phyloP scores from a whole-genome alignment of 208 protist genomes.

The Borovskyia barvae region DNA sequence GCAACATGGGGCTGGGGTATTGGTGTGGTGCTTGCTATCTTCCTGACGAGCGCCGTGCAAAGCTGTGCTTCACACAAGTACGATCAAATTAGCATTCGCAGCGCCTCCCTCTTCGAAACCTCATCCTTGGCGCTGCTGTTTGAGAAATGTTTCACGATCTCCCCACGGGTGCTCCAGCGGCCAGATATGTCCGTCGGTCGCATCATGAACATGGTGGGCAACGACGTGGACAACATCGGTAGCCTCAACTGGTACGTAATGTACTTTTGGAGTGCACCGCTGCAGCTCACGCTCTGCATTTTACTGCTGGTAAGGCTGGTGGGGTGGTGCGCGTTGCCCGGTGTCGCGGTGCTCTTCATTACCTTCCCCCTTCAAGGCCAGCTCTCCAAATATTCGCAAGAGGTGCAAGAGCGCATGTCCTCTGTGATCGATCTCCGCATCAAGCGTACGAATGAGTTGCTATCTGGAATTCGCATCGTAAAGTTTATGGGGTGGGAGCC shows the following conservation, averaged over 20 bases:
- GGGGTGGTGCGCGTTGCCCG: conserved; percentile 59
- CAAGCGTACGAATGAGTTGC: conserved; percentile 81
- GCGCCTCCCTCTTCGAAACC: conserved; percentile 49
- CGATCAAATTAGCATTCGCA: conserved; percentile 52
- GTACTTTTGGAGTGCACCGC: conserved; percentile 63
- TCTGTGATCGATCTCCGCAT: conserved; percentile 78
- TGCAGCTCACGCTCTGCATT: conserved; percentile 60
- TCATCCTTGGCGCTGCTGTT: conserved; percentile 69
- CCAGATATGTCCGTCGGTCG: conserved; percentile 69
- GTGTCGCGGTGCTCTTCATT: conserved; percentile 52
- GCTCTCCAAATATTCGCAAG: conserved; percentile 34
- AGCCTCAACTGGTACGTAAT: conserved; percentile 68
- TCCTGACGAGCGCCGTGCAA: conserved; percentile 29
- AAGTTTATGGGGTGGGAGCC: conserved; percentile 92
- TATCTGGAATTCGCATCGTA: conserved; percentile 88
- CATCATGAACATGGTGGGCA: conserved; percentile 79
- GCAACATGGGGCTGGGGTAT: conserved; percentile 20
- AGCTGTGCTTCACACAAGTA: conserved; percentile 53
- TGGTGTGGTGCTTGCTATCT: conserved; percentile 28
- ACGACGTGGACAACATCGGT: conserved; percentile 35
- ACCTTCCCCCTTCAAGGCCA: conserved; percentile 61
- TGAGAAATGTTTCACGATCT: conserved; percentile 65
- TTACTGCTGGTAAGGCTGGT: conserved; percentile 44
- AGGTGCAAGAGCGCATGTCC: conserved; percentile 30
- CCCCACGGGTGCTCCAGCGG: conserved; percentile 26